Evolutionary conservation across 306 rosid genomes (phyloP), one percentile per base, ranked within the genome.

Genomic region (Dicorynia guianensis): DNA sequence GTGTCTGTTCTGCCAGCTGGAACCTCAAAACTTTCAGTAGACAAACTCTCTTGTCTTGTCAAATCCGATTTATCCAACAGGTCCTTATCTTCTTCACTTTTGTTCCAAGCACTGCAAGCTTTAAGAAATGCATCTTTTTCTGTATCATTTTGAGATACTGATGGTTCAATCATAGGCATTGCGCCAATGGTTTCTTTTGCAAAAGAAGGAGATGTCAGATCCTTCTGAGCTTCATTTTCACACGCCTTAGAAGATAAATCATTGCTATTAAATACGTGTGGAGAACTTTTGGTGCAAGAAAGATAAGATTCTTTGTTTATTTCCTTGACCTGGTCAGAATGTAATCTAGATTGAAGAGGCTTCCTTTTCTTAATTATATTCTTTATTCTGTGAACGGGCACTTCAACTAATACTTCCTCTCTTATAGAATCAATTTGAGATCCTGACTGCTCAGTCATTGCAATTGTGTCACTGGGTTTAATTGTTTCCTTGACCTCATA

Each of bases 21-120:
- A 68, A 59, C 84, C 75, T 78, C 81, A 67, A 70, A 66, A 78
- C 79, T 77, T 71, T 75, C 80, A 9, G 76, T 60, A 52, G 87
- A 72, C 58, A 79, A 67, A 82, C 81, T 79, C 75, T 84, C 91
- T 65, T 85, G 82, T 39, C 66, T 63, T n/a, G 79, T 78, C 62
- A 83, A 74, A 55, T 83, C 85, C 18, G 88, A 78, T 74, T 87
- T 67, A 76, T 71, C 60, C 74, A 81, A 55, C 7, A 65, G 40
- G 35, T 58, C 88, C 60, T 79, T 79, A 63, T 81, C 87, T 55
- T 63, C 70, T 56, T 53, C 67, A 56, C 68, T 48, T 78, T 61
- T 80, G 79, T 55, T 85, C 85, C n/a, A 47, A 79, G 74, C 67
- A 80, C 78, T 62, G 81, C 87, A 81, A 58, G 76, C 55, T 71